Conservation (phyloP, 257 asterid genomes). For the Fraxinus anomala region DNA sequence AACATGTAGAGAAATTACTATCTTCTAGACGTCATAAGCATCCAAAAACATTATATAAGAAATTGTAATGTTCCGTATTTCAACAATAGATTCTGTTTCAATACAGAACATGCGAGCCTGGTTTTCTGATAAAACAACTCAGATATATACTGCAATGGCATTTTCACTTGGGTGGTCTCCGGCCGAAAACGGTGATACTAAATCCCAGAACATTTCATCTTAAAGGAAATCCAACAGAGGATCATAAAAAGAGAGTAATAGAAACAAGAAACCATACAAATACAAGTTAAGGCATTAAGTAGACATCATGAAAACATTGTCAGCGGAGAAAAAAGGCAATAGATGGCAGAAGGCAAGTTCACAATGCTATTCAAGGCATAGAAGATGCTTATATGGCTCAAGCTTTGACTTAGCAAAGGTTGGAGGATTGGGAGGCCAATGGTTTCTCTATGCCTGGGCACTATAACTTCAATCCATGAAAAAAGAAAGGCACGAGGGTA, state of each 20-base stretch:
- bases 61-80: not conserved
- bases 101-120: not conserved
- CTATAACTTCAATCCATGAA: no score
- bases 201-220: no score
- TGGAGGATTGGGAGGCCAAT: no score
- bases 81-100: not conserved
- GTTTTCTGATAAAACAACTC: not conserved
- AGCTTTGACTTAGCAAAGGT: not conserved
- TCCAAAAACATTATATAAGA: not conserved
- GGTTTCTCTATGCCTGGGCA: no score
- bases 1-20: constrained; percentile 16
- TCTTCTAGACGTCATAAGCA: constrained; percentile 20
- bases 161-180: not conserved
- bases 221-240: no score
- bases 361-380: not conserved
- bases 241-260: no score
- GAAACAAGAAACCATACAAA: no score
- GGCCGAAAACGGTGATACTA: no score
- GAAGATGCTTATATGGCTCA: not conserved
- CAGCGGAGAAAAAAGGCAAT: not conserved
- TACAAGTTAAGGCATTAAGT: no score
- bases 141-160: not conserved
- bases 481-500: no score
- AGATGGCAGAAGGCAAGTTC: not conserved
- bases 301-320: no score